Percentiles rank a stretch among this genome's conserved stretches.
These are phyloP conservation scores for Fusarium haematococcum DNA, from an alignment of 2,329 filamentous ascomycete genomes.

Conservation along the genomic window DNA sequence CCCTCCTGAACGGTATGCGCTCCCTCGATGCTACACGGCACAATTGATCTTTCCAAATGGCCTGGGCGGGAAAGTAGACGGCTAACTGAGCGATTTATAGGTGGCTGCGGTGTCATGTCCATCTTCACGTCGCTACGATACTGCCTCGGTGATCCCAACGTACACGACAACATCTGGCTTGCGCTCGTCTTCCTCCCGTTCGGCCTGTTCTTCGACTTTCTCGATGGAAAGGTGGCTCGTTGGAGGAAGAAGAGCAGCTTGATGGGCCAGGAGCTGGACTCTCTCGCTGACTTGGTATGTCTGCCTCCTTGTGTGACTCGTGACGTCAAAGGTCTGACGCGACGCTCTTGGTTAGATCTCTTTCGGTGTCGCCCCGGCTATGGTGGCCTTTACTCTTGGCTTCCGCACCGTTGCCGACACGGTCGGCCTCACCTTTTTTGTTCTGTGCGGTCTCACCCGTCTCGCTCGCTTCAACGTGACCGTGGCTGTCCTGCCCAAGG, in stretches of 20 bases:
- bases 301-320: slow-evolving; percentile 3
- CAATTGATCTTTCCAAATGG: neutral
- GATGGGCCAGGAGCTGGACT: slow-evolving; percentile 98
- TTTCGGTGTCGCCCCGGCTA: slow-evolving; percentile 91
- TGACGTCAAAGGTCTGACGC: slow-evolving; percentile 16
- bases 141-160: slow-evolving; percentile 77
- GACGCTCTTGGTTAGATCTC: slow-evolving; percentile 74
- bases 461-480: slow-evolving; percentile 99
- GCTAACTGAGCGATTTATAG: slow-evolving; percentile 47
- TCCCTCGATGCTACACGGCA: neutral
- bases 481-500: slow-evolving; percentile 88
- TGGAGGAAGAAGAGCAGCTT: slow-evolving; percentile 97
- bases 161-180: slow-evolving; percentile 79
- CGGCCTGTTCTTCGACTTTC: slow-evolving; percentile 96
- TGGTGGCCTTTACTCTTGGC: slow-evolving; percentile 88
- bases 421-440: slow-evolving; percentile 84
- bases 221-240: slow-evolving; percentile 95
- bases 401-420: slow-evolving; percentile 88
- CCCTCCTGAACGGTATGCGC: slow-evolving; percentile 77
- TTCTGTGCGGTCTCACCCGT: slow-evolving; percentile 92
- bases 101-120: slow-evolving; percentile 93
- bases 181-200: slow-evolving; percentile 91
- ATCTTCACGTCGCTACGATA: slow-evolving; percentile 96
- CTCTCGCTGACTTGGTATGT: slow-evolving; percentile 89
- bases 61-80: neutral